Conservation (phyloP, 805 yeast species). For the Saitoella complicata region DNA sequence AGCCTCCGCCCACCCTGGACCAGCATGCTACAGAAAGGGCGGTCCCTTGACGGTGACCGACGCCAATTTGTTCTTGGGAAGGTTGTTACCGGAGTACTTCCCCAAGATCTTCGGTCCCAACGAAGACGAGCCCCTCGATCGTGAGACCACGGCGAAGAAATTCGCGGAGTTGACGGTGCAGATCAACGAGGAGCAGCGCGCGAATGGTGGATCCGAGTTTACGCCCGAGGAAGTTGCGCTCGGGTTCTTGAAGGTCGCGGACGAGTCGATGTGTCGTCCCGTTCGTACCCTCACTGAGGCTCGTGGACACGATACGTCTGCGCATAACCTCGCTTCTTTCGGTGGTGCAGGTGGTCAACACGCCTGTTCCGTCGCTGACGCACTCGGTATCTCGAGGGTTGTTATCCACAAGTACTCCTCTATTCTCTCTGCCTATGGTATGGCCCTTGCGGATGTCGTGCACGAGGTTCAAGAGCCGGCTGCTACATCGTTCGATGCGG, state of each 20-base stretch:
- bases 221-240: constrained; percentile 55
- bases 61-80: constrained; percentile 59
- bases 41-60: constrained; percentile 78
- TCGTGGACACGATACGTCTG: constrained; percentile 50
- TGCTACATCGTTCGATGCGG: constrained; percentile 26
- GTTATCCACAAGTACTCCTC: constrained; percentile 71
- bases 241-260: constrained; percentile 72
- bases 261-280: constrained; percentile 83
- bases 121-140: constrained; percentile 55
- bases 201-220: constrained; percentile 19
- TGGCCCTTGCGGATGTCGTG: constrained; percentile 72
- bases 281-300: constrained; percentile 74
- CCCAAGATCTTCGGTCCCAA: constrained; percentile 74
- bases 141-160: constrained; percentile 31
- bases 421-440: constrained; percentile 74
- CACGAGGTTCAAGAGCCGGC: constrained; percentile 66
- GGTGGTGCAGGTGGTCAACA: constrained; percentile 95
- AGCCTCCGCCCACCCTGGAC: constrained; percentile 81
- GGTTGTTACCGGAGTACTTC: constrained; percentile 56
- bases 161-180: constrained; percentile 37
- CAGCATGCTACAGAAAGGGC: constrained; percentile 70
- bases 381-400: constrained; percentile 51
- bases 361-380: constrained; percentile 59
- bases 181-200: constrained; percentile 34
- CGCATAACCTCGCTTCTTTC: constrained; percentile 63